A percentile compares a stretch with the other conserved stretches of the same genome.
These are phyloP conservation scores for Tympanopsis confertula DNA, from an alignment of 2,329 filamentous ascomycete genomes.

Conservation along the genomic window DNA sequence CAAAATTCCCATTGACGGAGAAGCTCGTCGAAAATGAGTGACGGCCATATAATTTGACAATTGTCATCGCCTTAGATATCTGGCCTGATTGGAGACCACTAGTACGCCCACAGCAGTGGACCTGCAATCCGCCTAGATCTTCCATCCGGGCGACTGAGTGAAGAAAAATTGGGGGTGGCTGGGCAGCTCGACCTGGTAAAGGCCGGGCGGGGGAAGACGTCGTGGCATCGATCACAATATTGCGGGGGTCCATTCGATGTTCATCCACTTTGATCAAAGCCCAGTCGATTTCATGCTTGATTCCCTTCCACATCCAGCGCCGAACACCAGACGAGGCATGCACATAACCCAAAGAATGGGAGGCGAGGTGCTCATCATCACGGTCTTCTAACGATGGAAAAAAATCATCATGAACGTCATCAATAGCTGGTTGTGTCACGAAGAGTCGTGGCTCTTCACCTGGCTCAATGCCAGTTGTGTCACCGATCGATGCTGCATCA, in stretches of 20 bases:
- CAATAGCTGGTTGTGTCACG: slow-evolving; percentile 1
- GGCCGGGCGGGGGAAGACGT: slow-evolving; percentile 9
- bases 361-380: slow-evolving; percentile 1
- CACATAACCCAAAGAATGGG: slow-evolving; percentile 36
- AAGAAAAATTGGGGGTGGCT: slow-evolving; percentile 22
- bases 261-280: slow-evolving; percentile 50
- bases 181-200: slow-evolving; percentile 9
- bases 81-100: slow-evolving; percentile 45
- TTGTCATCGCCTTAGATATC: slow-evolving; percentile 46
- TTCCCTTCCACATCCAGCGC: slow-evolving; percentile 38
- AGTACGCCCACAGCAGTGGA: slow-evolving; percentile 53
- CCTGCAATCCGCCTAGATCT: slow-evolving; percentile 38
- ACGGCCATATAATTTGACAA: slow-evolving; percentile 50
- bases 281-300: slow-evolving; percentile 59
- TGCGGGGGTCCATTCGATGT: slow-evolving; percentile 41
- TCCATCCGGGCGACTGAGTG: slow-evolving; percentile 27
- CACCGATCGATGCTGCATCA: neutral
- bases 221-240: slow-evolving; percentile 35
- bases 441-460: neutral
- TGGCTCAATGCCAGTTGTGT: neutral
- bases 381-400: slow-evolving; percentile 1
- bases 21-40: slow-evolving; percentile 30
- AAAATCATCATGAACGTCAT: neutral
- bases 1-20: neutral
- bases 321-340: slow-evolving; percentile 53